Percentiles rank a stretch among this genome's conserved stretches.
These are phyloP conservation scores for Coleophoma eucalyptorum DNA, from an alignment of 2,329 filamentous ascomycete species.

Conservation along the genomic window DNA sequence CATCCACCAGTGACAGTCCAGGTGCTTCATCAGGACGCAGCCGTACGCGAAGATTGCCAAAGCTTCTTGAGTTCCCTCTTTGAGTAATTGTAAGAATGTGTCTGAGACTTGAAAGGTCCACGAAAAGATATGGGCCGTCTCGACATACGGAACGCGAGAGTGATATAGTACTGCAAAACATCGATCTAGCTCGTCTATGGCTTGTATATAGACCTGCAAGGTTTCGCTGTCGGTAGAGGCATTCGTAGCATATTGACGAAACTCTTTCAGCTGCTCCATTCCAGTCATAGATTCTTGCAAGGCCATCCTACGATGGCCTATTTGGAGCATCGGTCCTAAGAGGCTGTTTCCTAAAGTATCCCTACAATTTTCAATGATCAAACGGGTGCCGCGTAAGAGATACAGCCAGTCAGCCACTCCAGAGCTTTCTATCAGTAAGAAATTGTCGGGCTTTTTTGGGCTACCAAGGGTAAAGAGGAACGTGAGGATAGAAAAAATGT, in stretches of 20 bases:
- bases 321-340: slow-evolving; percentile 18
- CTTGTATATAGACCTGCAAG: slow-evolving; percentile 20
- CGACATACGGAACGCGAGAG: slow-evolving; percentile 15
- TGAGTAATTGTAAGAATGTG: slow-evolving; percentile 29
- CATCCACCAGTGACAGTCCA: slow-evolving; percentile 27
- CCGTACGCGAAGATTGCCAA: slow-evolving; percentile 28
- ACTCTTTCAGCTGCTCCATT: slow-evolving; percentile 12
- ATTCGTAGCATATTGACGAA: slow-evolving; percentile 14
- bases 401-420: slow-evolving; percentile 28
- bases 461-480: slow-evolving; percentile 29
- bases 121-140: slow-evolving; percentile 31
- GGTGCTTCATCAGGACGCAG: slow-evolving; percentile 23
- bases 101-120: slow-evolving; percentile 30
- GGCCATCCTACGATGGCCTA: slow-evolving; percentile 9
- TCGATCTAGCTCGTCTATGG: slow-evolving; percentile 27
- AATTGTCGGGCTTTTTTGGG: slow-evolving; percentile 23
- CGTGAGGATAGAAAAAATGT: slow-evolving; percentile 31
- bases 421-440: slow-evolving; percentile 25
- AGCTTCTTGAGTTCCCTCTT: slow-evolving; percentile 25
- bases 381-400: slow-evolving; percentile 26
- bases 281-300: slow-evolving; percentile 6
- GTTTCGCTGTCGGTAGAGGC: slow-evolving; percentile 11
- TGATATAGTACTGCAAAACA: slow-evolving; percentile 19
- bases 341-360: slow-evolving; percentile 9
- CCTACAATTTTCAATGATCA: slow-evolving; percentile 20